phyloP scores from a whole-genome alignment of 306 rosid species.

The Rosa lucieae region DNA sequence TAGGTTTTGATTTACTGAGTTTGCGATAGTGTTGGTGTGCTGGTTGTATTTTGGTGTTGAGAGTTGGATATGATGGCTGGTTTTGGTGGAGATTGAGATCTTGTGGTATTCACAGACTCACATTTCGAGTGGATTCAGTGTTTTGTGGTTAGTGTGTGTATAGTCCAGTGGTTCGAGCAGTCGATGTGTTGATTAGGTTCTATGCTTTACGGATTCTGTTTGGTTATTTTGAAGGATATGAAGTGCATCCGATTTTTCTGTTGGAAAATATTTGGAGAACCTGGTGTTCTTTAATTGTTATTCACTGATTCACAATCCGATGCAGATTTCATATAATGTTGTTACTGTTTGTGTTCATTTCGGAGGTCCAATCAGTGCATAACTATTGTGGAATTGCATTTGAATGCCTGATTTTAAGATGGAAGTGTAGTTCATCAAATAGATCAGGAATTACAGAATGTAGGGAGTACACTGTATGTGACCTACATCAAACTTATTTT shows the following conservation, averaged over 20 bases:
- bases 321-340: neutral
- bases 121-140: too few relatives aligned
- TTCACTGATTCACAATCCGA: neutral
- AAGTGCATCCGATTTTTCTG: too few relatives aligned
- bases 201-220: too few relatives aligned
- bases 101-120: too few relatives aligned
- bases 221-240: too few relatives aligned
- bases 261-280: too few relatives aligned
- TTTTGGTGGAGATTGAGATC: too few relatives aligned
- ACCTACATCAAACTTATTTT: neutral
- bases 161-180: too few relatives aligned
- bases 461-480: neutral
- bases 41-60: neutral
- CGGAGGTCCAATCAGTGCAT: neutral
- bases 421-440: neutral
- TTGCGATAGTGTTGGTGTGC: constrained; percentile 2
- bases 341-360: constrained; percentile 1
- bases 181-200: too few relatives aligned
- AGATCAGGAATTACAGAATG: neutral
- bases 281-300: neutral
- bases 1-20: too few relatives aligned
- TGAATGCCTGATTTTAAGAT: neutral
- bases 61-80: too few relatives aligned
- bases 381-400: neutral
- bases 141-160: too few relatives aligned